Conservation (phyloP, 2,329 filamentous ascomycete genomes). For the Didymella arachidicola region DNA sequence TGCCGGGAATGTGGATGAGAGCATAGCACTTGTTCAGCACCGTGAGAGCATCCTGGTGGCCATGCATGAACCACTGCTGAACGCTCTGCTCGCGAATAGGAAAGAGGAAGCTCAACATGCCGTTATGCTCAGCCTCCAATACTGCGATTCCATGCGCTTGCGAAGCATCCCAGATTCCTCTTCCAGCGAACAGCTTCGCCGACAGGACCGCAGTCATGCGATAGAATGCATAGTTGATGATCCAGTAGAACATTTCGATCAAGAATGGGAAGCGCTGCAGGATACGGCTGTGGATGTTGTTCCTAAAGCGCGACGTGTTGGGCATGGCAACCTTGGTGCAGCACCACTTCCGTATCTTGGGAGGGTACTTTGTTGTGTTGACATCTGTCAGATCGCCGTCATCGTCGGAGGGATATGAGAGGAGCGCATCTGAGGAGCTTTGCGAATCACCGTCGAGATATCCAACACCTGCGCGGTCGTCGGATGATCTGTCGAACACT, state of each 20-base stretch:
- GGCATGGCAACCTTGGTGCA: constrained; percentile 62
- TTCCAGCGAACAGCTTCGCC: constrained; percentile 60
- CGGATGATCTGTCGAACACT: constrained; percentile 47
- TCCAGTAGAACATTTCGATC: constrained; percentile 78
- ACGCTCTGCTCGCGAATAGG: constrained; percentile 61
- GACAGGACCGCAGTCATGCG: constrained; percentile 64
- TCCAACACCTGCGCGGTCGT: constrained; percentile 25
- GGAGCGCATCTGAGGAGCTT: constrained; percentile 52
- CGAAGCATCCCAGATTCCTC: constrained; percentile 63
- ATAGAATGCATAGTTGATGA: constrained; percentile 71
- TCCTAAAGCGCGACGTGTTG: constrained; percentile 68
- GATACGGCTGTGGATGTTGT: constrained; percentile 67
- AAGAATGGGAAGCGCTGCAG: constrained; percentile 74
- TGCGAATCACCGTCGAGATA: constrained; percentile 49
- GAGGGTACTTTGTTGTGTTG: constrained; percentile 51
- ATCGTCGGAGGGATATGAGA: constrained; percentile 46
- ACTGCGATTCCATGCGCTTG: constrained; percentile 64
- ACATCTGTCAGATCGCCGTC: constrained; percentile 50
- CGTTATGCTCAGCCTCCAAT: constrained; percentile 63
- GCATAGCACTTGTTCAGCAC: constrained; percentile 67
- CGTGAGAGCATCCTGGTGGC: constrained; percentile 62
- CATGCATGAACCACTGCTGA: constrained; percentile 65
- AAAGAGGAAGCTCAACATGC: constrained; percentile 60
- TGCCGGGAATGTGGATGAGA: constrained; percentile 67
- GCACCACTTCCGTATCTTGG: constrained; percentile 61